These are phyloP conservation scores for Trichoderma aggressivum DNA, from an alignment of 2,329 filamentous ascomycete species.

Conservation along the genomic window DNA sequence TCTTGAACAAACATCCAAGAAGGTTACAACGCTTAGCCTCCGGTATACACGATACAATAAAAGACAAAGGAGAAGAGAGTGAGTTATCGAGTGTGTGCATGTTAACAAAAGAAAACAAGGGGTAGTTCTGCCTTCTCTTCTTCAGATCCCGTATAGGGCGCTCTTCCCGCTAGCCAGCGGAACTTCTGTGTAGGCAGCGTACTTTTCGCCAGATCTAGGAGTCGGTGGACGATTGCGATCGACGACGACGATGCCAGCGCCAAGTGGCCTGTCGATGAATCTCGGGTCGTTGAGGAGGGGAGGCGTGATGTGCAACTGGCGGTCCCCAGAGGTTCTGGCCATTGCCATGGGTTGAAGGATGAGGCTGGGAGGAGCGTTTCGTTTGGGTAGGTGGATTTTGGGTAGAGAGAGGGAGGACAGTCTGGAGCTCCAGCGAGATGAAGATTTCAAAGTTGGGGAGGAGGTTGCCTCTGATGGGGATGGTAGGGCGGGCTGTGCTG, in stretches of 20 bases:
- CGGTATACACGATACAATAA: not conserved
- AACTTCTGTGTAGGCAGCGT: slow-evolving; percentile 26
- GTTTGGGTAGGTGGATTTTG: slow-evolving; percentile 40
- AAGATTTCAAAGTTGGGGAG: not conserved
- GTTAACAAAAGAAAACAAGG: not conserved
- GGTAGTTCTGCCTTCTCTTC: not conserved
- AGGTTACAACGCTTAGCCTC: not conserved
- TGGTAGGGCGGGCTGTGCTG: not conserved
- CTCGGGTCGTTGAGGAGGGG: slow-evolving; percentile 29
- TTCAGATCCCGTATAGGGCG: slow-evolving; percentile 30
- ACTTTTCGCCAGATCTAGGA: slow-evolving; percentile 5
- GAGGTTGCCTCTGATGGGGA: slow-evolving; percentile 1
- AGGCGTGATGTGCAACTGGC: slow-evolving; percentile 30
- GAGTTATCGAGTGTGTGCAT: not conserved
- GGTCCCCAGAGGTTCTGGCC: slow-evolving; percentile 24
- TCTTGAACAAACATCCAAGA: not conserved
- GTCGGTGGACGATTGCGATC: slow-evolving; percentile 9
- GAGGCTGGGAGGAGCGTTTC: slow-evolving; percentile 29
- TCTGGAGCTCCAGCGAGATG: slow-evolving; percentile 20
- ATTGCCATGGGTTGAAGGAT: slow-evolving; percentile 25
- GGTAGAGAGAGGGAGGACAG: slow-evolving; percentile 39
- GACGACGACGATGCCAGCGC: not conserved
- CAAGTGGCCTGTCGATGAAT: slow-evolving; percentile 26
- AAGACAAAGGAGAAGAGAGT: not conserved
- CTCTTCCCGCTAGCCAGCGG: slow-evolving; percentile 37